Conservation (phyloP, 352 stramenopile species). For the Pythium plurisporium region DNA sequence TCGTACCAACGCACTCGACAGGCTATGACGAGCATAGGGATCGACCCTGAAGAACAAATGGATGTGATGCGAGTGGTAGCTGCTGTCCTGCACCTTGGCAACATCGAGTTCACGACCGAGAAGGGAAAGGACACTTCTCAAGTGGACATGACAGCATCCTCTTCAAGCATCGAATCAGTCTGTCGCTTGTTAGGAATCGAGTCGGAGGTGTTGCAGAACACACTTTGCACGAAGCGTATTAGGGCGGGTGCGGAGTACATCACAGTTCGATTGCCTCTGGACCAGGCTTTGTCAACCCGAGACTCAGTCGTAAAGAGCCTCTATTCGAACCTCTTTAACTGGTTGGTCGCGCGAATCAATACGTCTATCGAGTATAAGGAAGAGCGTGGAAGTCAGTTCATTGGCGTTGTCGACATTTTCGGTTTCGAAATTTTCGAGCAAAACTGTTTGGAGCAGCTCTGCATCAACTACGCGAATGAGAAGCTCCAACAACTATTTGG, state of each 20-base stretch:
- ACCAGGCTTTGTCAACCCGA: conserved; percentile 67
- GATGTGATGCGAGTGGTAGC: conserved; percentile 81
- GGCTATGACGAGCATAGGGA: conserved; percentile 84
- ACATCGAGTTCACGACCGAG: conserved; percentile 71
- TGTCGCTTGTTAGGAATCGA: conserved; percentile 73
- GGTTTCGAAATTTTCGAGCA: conserved; percentile 89
- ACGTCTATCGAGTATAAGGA: conserved; percentile 84
- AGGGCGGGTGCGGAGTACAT: conserved; percentile 75
- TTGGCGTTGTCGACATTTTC: conserved; percentile 90
- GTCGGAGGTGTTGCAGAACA: conserved; percentile 49
- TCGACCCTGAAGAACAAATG: conserved; percentile 68
- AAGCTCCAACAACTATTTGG: conserved; percentile 86
- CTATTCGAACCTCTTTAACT: conserved; percentile 91
- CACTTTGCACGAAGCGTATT: conserved; percentile 75
- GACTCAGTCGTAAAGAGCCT: conserved; percentile 87
- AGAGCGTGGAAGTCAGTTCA: conserved; percentile 67
- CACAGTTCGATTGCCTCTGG: conserved; percentile 54
- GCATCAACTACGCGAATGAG: conserved; percentile 88
- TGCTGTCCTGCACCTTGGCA: conserved; percentile 83
- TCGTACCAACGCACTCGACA: conserved; percentile 71
- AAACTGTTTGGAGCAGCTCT: conserved; percentile 91
- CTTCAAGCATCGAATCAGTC: conserved; percentile 69
- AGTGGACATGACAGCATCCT: conserved; percentile 47
- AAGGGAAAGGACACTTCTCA: conserved; percentile 65
- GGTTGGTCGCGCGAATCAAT: conserved; percentile 94